These are phyloP conservation scores for Lactarius indigo DNA, from an alignment of 768 basidiomycete genomes.

Conservation along the genomic window DNA sequence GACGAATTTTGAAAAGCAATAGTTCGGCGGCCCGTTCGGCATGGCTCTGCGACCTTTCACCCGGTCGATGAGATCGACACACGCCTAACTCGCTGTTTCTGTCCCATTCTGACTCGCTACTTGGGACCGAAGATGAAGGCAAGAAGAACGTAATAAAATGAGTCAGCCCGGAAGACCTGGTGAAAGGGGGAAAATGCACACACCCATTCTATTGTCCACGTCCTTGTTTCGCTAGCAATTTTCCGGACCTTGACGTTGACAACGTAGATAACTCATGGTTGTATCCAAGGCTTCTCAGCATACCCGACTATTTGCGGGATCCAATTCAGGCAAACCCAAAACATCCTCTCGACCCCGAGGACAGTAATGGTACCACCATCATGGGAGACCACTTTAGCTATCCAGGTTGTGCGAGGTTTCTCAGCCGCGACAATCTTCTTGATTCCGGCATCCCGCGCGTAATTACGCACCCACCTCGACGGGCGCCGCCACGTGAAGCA, in stretches of 20 bases:
- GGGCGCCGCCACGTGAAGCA: conserved; percentile 8
- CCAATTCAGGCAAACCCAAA: not conserved
- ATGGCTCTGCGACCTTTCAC: conserved; percentile 2
- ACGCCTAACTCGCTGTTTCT: not conserved
- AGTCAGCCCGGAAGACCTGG: not conserved
- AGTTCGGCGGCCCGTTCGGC: not conserved
- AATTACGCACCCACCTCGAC: conserved; percentile 2
- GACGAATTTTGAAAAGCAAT: not conserved
- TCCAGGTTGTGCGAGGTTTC: not conserved
- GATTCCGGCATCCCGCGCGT: not conserved
- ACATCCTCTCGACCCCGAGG: not conserved
- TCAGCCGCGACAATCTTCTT: conserved; percentile 6
- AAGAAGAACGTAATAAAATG: not conserved
- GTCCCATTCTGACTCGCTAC: not conserved
- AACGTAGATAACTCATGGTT: not conserved
- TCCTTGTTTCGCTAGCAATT: conserved; percentile 3
- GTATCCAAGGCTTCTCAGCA: not conserved
- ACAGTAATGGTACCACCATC: not conserved
- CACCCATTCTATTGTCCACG: conserved; percentile 5
- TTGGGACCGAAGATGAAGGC: not conserved
- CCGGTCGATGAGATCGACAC: not conserved
- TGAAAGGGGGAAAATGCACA: not conserved
- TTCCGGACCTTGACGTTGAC: conserved; percentile 5
- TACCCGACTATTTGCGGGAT: not conserved
- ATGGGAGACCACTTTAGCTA: not conserved